Conservation (phyloP, 1,284 basidiomycete genomes). For the Sporisorium exsertum region DNA sequence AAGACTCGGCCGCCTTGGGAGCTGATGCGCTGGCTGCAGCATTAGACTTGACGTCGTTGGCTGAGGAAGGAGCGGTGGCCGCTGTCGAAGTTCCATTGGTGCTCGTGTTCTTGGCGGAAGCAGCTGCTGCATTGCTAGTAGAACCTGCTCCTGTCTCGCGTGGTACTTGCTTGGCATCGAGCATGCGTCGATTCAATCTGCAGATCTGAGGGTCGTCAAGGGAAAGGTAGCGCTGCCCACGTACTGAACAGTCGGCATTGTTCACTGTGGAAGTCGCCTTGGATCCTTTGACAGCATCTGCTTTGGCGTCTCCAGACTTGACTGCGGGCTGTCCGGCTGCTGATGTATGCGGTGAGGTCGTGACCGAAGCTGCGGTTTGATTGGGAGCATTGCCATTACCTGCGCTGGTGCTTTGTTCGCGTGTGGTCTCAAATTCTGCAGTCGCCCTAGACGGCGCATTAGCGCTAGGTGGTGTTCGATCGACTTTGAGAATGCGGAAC, state of each 20-base stretch:
- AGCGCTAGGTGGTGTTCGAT: slow-evolving; percentile 58
- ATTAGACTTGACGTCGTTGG: slow-evolving; percentile 7
- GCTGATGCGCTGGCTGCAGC: slow-evolving; percentile 6
- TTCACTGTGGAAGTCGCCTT: neutral
- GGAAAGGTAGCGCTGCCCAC: slow-evolving; percentile 48
- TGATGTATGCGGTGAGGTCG: neutral
- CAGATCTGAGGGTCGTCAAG: slow-evolving; percentile 47
- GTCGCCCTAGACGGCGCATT: slow-evolving; percentile 9
- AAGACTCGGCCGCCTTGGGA: neutral
- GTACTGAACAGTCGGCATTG: slow-evolving; percentile 37
- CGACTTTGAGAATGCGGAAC: slow-evolving; percentile 65
- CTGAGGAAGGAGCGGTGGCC: neutral
- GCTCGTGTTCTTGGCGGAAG: slow-evolving; percentile 5
- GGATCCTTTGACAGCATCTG: slow-evolving; percentile 3
- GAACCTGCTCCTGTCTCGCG: slow-evolving; percentile 8
- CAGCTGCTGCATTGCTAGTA: neutral
- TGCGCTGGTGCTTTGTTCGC: slow-evolving; percentile 1
- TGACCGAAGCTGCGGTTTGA: neutral
- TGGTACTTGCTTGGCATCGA: slow-evolving; percentile 39
- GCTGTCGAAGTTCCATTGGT: neutral
- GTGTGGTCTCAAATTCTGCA: slow-evolving; percentile 7
- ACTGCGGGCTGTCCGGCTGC: neutral
- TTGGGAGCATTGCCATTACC: neutral
- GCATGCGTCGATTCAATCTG: slow-evolving; percentile 40
- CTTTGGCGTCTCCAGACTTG: slow-evolving; percentile 12